Conservation (phyloP, 176 grass and related monocot genomes). For the Musa schizocarpa region DNA sequence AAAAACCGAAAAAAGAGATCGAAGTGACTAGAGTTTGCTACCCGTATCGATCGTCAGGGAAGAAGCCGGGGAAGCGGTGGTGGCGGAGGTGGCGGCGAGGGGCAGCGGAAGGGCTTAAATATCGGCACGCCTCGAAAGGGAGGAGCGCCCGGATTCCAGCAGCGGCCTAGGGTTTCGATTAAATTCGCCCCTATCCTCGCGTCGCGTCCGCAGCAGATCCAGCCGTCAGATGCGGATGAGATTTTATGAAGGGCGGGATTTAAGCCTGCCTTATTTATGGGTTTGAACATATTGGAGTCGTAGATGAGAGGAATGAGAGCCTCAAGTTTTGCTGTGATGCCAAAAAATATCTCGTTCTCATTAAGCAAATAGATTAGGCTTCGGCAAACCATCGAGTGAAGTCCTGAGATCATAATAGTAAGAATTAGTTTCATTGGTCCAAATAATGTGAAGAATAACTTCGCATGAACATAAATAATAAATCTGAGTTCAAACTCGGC, state of each 20-base stretch:
- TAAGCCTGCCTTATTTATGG: neutral
- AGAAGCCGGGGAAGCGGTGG: neutral
- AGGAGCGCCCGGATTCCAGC: neutral
- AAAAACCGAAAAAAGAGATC: neutral
- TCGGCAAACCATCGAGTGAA: too few relatives aligned
- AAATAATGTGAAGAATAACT: too few relatives aligned
- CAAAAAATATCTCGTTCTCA: too few relatives aligned
- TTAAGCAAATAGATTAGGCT: too few relatives aligned
- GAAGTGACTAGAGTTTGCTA: neutral
- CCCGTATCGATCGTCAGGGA: neutral
- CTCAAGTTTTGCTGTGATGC: too few relatives aligned
- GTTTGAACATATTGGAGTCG: neutral
- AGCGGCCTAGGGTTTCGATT: neutral
- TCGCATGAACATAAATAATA: too few relatives aligned
- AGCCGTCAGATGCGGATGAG: neutral
- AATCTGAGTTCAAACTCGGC: too few relatives aligned
- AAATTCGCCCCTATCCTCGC: neutral
- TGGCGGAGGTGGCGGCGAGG: neutral
- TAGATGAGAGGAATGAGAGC: neutral
- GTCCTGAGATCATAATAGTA: too few relatives aligned
- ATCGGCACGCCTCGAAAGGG: neutral
- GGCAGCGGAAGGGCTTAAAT: neutral
- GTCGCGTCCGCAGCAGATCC: neutral
- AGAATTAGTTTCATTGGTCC: too few relatives aligned
- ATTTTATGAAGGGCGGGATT: neutral